Evolutionary conservation across 805 yeast species (phyloP), one percentile per base, ranked within the genome.

Genomic region (Monosporozyma siamensis): DNA sequence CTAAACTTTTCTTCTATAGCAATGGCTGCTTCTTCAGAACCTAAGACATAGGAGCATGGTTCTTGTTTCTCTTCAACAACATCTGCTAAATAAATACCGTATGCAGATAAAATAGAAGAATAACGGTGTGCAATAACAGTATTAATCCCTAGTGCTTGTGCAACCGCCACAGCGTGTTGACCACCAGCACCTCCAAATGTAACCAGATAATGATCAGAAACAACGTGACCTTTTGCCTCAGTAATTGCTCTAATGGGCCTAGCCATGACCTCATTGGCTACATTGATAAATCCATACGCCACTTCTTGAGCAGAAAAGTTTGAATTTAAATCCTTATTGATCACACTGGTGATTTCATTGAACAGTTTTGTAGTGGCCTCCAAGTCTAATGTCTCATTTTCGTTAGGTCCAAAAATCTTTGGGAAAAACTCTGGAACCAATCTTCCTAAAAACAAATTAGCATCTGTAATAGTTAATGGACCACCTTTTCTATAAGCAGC

Each of bases 161-260:
- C 95, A 27, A 87, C 78, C 8, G 83, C 78, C 39, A 75, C 78
- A 2, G 92, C 89, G 61, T 84, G 89, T 63, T 87, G 95, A 7
- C 95, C 95, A 42, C 95, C 95, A 21, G 95, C 95, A 39, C 95
- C 95, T 38, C 95, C 95, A 64, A 87, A 87, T 2, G 90, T 74
- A 1, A 88, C 94, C 45, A 87, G 64, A 44, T 81, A 66, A 58
- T 87, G 95, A 9, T 72, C 66, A 8, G 82, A 58, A 0, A 78
- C 71, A 34, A 75, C 70, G 54, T 78, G 77, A 4, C 95, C 95
- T 55, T 79, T 84, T 2, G 90, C 85, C 57, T 86, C 95, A 0
- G 95, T 86, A 41, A 87, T 65, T 34, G 82, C 79, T 45, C 95
- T 71, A 42, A 87, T 83, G 2, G 95, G 95, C 47, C 94, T 72